phyloP scores from a whole-genome alignment of 176 grass and related monocot genomes.

The Urochloa ruziziensis region DNA sequence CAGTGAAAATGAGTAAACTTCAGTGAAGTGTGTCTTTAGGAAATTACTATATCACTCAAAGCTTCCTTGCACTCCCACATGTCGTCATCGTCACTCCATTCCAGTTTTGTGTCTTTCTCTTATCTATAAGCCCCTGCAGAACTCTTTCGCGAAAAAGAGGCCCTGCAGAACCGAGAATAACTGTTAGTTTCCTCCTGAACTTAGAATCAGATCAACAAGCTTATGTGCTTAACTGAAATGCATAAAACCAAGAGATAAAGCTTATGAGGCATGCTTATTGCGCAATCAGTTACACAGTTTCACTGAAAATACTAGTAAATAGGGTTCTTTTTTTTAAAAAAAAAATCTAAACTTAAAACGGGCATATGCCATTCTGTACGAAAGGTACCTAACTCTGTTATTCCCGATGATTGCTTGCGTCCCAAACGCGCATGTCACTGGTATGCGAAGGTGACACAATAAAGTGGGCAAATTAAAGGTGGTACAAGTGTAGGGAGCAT shows the following conservation, averaged over 20 bases:
- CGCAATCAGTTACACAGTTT: not conserved
- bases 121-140: not conserved
- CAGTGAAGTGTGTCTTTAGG: not conserved
- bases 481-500: constrained; percentile 4
- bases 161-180: not conserved
- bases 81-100: not conserved
- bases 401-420: not conserved
- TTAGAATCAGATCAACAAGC: not conserved
- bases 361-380: not conserved
- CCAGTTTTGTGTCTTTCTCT: not conserved
- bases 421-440: not conserved
- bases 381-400: not conserved
- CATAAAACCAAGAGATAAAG: not conserved
- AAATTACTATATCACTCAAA: not conserved
- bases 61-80: not conserved
- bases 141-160: no score
- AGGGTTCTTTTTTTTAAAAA: not conserved
- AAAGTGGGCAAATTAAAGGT: constrained; percentile 21
- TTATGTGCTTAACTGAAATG: not conserved
- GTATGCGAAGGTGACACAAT: not conserved
- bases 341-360: not conserved
- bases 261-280: not conserved
- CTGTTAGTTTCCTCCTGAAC: not conserved
- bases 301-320: not conserved
- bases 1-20: not conserved